Evolutionary conservation across 306 rosid species (phyloP), one percentile per base, ranked within the genome.

Genomic region (Sicyos edulis): DNA sequence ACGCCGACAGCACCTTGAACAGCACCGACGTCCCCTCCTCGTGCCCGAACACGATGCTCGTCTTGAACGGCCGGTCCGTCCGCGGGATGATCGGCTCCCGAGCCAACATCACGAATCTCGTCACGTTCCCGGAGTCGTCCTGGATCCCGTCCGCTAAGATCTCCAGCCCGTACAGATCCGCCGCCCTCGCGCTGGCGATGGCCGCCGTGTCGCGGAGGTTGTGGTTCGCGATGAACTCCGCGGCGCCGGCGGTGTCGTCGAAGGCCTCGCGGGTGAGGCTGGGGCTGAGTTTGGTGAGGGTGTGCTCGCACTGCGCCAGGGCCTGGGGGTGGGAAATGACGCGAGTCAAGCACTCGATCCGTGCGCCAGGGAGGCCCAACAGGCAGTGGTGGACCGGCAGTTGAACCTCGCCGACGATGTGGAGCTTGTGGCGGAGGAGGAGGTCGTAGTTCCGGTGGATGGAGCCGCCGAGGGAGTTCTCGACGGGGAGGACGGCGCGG

Each of bases 271-370:
- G 97, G 0, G 84, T 83, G 0, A 91, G 96, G 86, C 80, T 95
- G 63, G 91, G 89, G 55, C 99, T 97, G 19, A 95, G 75, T 8
- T 91, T 86, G 3, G 99, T 91, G n/a, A 95, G 88, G 0, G 96
- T 78, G 74, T 81, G 89, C 24, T 95, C 97, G 83, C 97, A 91
- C 76, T 95, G 99, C 0, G 99, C 78, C 0, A 95, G 81, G 24
- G 99, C 99, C 58, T 95, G 99, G 0, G 99, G 99, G 53, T 95
- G 99, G 0, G 99, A 95, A 22, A 95, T 95, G 55, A 95, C 97
- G 21, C 99, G 87, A 70, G 77, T 87, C 6, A 95, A 78, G 71
- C 75, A 91, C 8, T 95, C 97, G n/a, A 89, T 91, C 0, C 92
- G 79, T 32, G 86, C 82, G 0, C 97, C 96, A 0, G 99, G 99